Evolutionary conservation across 768 basidiomycete species (phyloP).

Genomic region (Trametes cubensis): DNA sequence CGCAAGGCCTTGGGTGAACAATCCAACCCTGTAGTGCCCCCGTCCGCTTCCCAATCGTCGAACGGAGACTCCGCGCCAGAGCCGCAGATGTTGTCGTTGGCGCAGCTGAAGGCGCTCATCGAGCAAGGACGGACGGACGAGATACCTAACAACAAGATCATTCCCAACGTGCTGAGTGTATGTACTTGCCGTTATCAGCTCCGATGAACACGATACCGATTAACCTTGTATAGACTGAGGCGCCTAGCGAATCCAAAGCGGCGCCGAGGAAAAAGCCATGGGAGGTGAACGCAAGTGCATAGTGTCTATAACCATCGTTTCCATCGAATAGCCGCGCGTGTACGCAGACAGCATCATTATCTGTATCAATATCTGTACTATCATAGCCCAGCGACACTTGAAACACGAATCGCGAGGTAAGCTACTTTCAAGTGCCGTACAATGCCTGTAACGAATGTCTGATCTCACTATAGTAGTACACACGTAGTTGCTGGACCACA

Average conservation of each 20-base stretch:
- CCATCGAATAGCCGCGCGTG: not conserved
- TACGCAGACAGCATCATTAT: not conserved
- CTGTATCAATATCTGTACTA: too few species aligned
- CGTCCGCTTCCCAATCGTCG: not conserved
- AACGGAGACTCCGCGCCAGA: slow-evolving; percentile 29
- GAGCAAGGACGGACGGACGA: slow-evolving; percentile 69
- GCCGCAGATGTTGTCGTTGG: slow-evolving; percentile 58
- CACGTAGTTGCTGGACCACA: too few species aligned
- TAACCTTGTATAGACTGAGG: slow-evolving; percentile 44
- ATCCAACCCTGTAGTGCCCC: not conserved
- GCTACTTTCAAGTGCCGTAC: too few species aligned
- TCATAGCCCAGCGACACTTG: too few species aligned
- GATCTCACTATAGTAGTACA: too few species aligned
- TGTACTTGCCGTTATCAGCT: not conserved
- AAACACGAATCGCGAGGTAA: too few species aligned
- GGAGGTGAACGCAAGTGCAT: slow-evolving; percentile 44
- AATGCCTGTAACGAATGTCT: too few species aligned
- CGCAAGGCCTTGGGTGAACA: too few species aligned
- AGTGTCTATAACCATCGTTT: not conserved
- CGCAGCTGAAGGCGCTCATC: slow-evolving; percentile 70
- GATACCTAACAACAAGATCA: slow-evolving; percentile 78
- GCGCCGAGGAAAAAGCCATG: slow-evolving; percentile 66
- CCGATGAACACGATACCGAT: not conserved
- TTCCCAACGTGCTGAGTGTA: slow-evolving; percentile 70
- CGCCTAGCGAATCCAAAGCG: slow-evolving; percentile 59